These are phyloP conservation scores for Paramyrothecium sp. DNA, from an alignment of 2,329 filamentous ascomycete species.

Conservation along the genomic window DNA sequence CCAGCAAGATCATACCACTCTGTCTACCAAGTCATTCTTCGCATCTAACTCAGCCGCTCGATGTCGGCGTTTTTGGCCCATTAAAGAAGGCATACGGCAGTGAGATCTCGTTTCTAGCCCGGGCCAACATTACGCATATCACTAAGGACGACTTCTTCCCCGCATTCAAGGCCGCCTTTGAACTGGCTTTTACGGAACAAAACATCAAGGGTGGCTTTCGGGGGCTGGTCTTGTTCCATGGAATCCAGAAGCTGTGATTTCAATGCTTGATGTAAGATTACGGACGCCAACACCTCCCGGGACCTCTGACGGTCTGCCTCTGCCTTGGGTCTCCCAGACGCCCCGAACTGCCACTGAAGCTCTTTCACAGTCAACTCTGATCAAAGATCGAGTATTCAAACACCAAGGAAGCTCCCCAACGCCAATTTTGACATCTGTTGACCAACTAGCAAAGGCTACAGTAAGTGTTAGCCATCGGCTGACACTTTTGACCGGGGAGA, in stretches of 20 bases:
- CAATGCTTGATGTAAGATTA: constrained; percentile 4
- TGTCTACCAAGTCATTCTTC: constrained; percentile 1
- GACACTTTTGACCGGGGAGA: constrained; percentile 4
- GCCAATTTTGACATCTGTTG: constrained; percentile 3
- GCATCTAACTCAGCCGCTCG: neutral
- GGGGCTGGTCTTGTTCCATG: constrained; percentile 3
- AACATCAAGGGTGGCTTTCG: neutral
- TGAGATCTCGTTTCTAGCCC: constrained; percentile 3
- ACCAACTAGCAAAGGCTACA: constrained; percentile 5
- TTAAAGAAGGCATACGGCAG: neutral
- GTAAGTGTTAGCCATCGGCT: constrained; percentile 1
- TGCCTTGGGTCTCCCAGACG: constrained; percentile 1
- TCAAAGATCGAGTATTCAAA: constrained; percentile 3
- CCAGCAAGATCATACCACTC: neutral
- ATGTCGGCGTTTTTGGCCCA: neutral
- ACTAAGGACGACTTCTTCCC: constrained; percentile 5
- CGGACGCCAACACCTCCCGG: constrained; percentile 4
- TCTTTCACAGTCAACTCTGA: constrained; percentile 3
- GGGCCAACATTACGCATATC: constrained; percentile 4
- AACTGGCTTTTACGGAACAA: constrained; percentile 2
- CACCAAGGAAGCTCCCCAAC: constrained; percentile 5
- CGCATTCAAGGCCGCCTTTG: constrained; percentile 4
- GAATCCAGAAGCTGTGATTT: constrained; percentile 5
- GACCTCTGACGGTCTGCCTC: constrained; percentile 2
- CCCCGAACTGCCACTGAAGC: constrained; percentile 6